Base-by-base conservation (phyloP, 2,329 filamentous ascomycete species). In the Monilinia vaccinii-corymbosi region DNA sequence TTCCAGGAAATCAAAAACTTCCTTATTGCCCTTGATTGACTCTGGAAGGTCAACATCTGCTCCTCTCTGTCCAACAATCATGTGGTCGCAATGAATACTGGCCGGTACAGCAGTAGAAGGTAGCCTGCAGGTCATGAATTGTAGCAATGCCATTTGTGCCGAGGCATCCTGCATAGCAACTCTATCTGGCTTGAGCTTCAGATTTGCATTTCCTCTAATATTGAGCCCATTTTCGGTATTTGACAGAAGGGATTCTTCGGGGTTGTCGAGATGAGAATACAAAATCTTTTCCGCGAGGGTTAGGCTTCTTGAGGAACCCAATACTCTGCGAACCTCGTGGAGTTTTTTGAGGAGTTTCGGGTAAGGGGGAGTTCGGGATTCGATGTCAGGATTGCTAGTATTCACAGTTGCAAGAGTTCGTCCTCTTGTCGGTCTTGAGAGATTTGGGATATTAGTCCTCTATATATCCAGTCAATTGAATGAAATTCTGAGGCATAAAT, bases 141-240 rank as follows among this genome's bases (percentile, higher is more conserved):
- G 94, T 68, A 99, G 78, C 65, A 99, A 79, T 1, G 94, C 94
- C 94, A 99, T 99, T 78, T 99, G 94, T 7, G 94, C 94, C 34
- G 91, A 96, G 16, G 94, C 94, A 78, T 99, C 94, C 76, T 99
- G 94, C 94, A 99, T 99, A 65, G 95, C 95, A 68, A 97, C 94
- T 57, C 94, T 85, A 74, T 99, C 94, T 25, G 94, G 94, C 76
- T 96, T 96, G 74, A 99, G 87, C 79, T 96, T 96, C 75, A 99
- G 81, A 73, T 96, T 97, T 55, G 91, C 92, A 71, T 85, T 85
- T 67, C 93, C 93, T 46, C 94, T 85, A 63, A 99, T 87, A 70
- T 87, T 82, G 56, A 83, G 83, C 67, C 92, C 93, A 81, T 92
- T 90, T 74, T 90, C 82, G 53, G 92, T 97, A 71, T 85, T 84